These are phyloP conservation scores for Geotrichum fermentans DNA, from an alignment of 1,139 yeast species.

Conservation along the genomic window DNA sequence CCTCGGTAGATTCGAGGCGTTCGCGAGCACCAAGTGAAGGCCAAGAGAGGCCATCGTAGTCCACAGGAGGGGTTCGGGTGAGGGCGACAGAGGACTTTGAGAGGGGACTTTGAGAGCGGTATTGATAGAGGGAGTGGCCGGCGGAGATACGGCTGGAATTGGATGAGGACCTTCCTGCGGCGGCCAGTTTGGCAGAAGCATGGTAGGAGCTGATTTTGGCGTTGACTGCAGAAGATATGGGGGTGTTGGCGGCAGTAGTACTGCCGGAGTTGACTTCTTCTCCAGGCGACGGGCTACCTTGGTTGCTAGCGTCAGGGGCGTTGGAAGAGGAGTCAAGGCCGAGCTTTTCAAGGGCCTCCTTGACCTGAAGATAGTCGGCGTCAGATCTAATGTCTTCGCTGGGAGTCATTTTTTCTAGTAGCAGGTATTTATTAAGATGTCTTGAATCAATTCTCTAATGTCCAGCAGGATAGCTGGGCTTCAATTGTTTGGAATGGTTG, in stretches of 20 bases:
- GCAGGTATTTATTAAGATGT: too few relatives aligned
- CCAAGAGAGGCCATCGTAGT: conserved; percentile 89
- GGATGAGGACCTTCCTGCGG: neutral
- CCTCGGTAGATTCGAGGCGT: conserved; percentile 62
- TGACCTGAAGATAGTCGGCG: conserved; percentile 16
- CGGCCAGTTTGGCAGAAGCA: neutral
- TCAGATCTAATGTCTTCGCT: neutral
- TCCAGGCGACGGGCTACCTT: neutral
- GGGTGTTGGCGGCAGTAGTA: conserved; percentile 16
- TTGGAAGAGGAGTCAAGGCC: conserved; percentile 15
- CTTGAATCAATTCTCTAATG: too few relatives aligned
- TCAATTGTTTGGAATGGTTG: too few relatives aligned
- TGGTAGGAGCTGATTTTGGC: neutral
- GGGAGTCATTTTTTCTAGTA: neutral
- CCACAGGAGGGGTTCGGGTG: conserved; percentile 78
- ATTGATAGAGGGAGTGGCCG: conserved; percentile 3
- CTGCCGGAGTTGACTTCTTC: conserved; percentile 9
- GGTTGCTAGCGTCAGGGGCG: neutral
- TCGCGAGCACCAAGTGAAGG: conserved; percentile 80
- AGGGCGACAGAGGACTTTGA: conserved; percentile 50
- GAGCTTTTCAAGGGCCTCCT: conserved; percentile 14
- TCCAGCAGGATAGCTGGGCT: too few relatives aligned
- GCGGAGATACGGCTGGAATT: neutral
- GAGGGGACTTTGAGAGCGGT: conserved; percentile 8
- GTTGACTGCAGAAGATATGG: conserved; percentile 5